Base-by-base conservation (phyloP, 768 basidiomycete species). In the Hemileccinum rubropunctum region DNA sequence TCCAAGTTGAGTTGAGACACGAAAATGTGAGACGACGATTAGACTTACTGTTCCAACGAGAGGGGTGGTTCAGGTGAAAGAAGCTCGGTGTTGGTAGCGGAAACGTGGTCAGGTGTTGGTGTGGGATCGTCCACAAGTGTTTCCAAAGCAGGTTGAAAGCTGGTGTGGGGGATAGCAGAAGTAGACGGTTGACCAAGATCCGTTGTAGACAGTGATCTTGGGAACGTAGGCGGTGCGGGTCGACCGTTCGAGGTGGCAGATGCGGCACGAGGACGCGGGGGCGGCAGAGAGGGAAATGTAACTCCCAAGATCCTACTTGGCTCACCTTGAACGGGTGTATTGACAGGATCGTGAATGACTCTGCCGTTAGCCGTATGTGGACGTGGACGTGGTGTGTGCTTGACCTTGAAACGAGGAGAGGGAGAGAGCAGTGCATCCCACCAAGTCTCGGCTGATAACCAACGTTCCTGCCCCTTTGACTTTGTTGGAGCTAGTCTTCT, bases 361-460 rank as follows among this genome's bases (percentile, higher is more conserved):
- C 54, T 58, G 40, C 51, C 71, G 26, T 57, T 56, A 8, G 50
- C 51, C 2, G 47, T 39, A 47, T 42, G 33, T 45, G 49, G 37
- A 30, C 50, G 51, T 51, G 61, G 48, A 49, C 50, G 51, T 51
- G 61, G 48, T 18, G 60, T 56, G 20, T 74, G 72, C 54, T 76
- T 77, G 51, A 81, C 50, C 60, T 77, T 80, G 58, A 91, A 78
- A 44, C 87, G 75, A 12, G 89, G 89, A 1, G 86, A 79, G 3
- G 89, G 89, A 48, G 90, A 84, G 21, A 91, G 65, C 9, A 91
- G 59, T 0, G 87, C 88, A 54, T 91, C 87, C 66, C 88, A 91
- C 86, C 88, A 89, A 15, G 84, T 82, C 68, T 90, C 86, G 0
- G 86, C 79, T 3, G 82, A 79, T 2, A 89, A 59, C 86, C 85